Evolutionary conservation across 2,329 filamentous ascomycete genomes (phyloP).

Genomic region (Colletotrichum caudatum): DNA sequence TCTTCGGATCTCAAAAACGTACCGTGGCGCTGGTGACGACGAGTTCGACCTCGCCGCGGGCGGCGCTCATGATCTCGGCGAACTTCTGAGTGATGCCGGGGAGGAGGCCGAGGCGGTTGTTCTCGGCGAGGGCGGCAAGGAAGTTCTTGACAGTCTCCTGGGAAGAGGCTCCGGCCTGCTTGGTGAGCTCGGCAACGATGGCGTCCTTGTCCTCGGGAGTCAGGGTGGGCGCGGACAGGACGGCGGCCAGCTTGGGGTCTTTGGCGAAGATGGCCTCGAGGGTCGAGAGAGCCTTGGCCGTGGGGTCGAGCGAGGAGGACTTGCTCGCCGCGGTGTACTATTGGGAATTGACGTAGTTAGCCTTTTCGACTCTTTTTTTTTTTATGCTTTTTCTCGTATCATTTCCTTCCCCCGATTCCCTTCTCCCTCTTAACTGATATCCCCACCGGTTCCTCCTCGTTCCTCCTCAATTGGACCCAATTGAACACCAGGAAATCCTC

Average conservation of each 20-base stretch:
- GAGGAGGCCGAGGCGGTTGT: conserved; percentile 92
- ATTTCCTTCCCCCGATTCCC: conserved; percentile 6
- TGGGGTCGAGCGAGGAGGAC: conserved; percentile 84
- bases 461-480: conserved; percentile 44
- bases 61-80: conserved; percentile 84
- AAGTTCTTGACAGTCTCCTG: conserved; percentile 95
- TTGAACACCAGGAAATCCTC: conserved; percentile 20
- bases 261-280: conserved; percentile 80
- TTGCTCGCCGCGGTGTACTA: conserved; percentile 98
- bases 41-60: conserved; percentile 93
- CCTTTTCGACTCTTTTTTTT: conserved; percentile 10
- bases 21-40: conserved; percentile 91
- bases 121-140: conserved; percentile 88
- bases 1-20: conserved; percentile 53
- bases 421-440: conserved; percentile 7
- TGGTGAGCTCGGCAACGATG: conserved; percentile 89
- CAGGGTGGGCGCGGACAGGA: conserved; percentile 87
- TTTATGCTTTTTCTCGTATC: neutral
- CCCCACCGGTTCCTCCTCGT: neutral
- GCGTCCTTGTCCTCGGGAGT: conserved; percentile 82
- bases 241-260: conserved; percentile 82
- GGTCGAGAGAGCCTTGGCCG: conserved; percentile 80
- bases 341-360: conserved; percentile 55
- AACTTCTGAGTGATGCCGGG: conserved; percentile 91
- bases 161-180: conserved; percentile 77